Conservation (phyloP, 495 filamentous ascomycete genomes). For the Penicillium cataractarum region DNA sequence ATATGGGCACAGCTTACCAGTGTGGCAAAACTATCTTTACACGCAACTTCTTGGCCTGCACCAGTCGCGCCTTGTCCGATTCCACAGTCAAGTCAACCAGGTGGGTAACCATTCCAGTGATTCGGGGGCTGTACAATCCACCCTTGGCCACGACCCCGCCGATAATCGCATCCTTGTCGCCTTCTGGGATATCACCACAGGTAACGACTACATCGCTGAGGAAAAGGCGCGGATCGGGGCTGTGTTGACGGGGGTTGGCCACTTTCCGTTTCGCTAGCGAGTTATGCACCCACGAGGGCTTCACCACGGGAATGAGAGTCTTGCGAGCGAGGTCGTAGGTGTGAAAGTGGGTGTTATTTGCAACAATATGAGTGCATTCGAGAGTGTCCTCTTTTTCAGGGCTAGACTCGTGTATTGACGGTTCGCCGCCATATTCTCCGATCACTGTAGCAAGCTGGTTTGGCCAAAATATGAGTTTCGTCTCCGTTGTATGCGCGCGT, state of each 20-base stretch:
- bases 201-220: conserved; percentile 80
- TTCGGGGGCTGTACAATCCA: conserved; percentile 69
- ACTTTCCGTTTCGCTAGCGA: conserved; percentile 69
- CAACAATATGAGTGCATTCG: conserved; percentile 79
- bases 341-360: conserved; percentile 83
- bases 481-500: conserved; percentile 9
- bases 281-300: conserved; percentile 73
- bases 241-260: conserved; percentile 80
- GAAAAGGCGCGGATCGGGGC: conserved; percentile 87
- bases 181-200: conserved; percentile 79
- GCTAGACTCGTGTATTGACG: conserved; percentile 46
- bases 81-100: conserved; percentile 82
- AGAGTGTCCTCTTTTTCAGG: conserved; percentile 54
- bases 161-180: conserved; percentile 88
- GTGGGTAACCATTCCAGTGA: conserved; percentile 80
- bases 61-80: conserved; percentile 69
- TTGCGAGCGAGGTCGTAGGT: conserved; percentile 72
- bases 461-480: conserved; percentile 7
- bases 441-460: conserved; percentile 42
- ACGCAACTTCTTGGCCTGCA: conserved; percentile 62
- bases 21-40: conserved; percentile 92
- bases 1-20: conserved; percentile 60
- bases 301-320: conserved; percentile 81
- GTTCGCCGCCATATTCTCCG: conserved; percentile 58
- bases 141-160: conserved; percentile 90